Evolutionary conservation across 192 early-diverging fungal species (phyloP).

Genomic region (Chytriomyces confervae): DNA sequence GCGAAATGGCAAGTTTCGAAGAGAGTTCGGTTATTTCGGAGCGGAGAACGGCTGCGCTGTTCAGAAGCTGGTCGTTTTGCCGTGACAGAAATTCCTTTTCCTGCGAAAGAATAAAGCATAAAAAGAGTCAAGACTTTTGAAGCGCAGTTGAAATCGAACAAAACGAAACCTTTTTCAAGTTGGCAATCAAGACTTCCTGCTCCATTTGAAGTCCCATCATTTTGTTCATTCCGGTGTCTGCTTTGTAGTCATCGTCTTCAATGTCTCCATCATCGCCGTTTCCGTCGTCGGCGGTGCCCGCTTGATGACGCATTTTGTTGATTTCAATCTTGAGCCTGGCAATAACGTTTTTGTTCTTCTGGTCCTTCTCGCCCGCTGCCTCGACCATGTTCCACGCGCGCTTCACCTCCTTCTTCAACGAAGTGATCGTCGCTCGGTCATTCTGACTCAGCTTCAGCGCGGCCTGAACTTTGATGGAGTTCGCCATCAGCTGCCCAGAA

Average conservation of each 20-base stretch:
- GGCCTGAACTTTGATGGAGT: conserved; percentile 58
- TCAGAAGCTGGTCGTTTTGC: conserved; percentile 35
- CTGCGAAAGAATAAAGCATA: conserved; percentile 21
- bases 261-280: conserved; percentile 22
- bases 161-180: conserved; percentile 40
- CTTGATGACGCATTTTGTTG: conserved; percentile 26
- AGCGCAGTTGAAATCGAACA: background rate
- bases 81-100: conserved; percentile 42
- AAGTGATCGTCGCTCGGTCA: conserved; percentile 49
- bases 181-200: conserved; percentile 49
- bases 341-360: conserved; percentile 52
- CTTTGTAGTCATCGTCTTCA: conserved; percentile 19
- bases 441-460: conserved; percentile 55
- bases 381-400: conserved; percentile 67
- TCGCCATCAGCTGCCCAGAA: conserved; percentile 50
- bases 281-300: background rate
- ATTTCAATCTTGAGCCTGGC: conserved; percentile 53
- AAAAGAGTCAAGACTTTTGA: background rate
- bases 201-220: conserved; percentile 54
- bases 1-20: conserved; percentile 30
- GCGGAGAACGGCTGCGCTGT: conserved; percentile 35
- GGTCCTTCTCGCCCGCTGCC: conserved; percentile 51
- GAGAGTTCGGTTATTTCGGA: conserved; percentile 44
- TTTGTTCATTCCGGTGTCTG: conserved; percentile 18
- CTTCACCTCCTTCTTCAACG: conserved; percentile 60